Evolutionary conservation across 805 yeast species (phyloP), one percentile per base, ranked within the genome.

Genomic region (Ogataea corticis): DNA sequence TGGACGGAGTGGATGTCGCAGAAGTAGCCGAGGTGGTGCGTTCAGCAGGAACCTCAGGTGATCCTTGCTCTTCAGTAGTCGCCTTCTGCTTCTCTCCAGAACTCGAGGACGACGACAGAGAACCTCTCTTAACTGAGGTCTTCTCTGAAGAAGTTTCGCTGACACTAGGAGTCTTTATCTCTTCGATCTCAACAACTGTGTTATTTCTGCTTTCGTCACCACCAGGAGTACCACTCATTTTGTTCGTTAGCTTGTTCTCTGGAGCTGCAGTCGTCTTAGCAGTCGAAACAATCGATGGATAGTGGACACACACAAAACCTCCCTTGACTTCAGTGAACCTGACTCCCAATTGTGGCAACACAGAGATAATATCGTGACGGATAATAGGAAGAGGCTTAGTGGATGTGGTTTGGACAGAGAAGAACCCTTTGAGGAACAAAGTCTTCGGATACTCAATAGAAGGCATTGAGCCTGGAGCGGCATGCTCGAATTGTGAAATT

Each of bases 401-500:
- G 2, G 97, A 89, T 0, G 98, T 91, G 1, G 96, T 87, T 68
- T 91, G 97, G 39, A 91, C 97, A 48, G 92, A 83, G 68, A 91
- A 91, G 61, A 92, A 91, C 1, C 97, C 97, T 62, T 90, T 88
- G 63, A 91, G 75, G 71, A 89, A 90, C 53, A 91, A 76, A 2
- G 96, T 91, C 68, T 85, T 85, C 49, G 97, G 96, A 61, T 82
- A 88, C 60, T 91, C 97, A 63, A 92, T 89, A 0, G 97, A 89
- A 21, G 95, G 96, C 97, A 91, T 90, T 13, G 85, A 68, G 44
- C 87, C 88, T 2, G 84, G 80, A 45, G 82, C 78, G 12, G 95
- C 90, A 49, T 69, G 68, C 13, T 76, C 73, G 46, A 58, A 66
- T 37, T 64, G 66, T 10, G 58, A 48, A 48, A 80, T 63, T 36